Conservation (phyloP, 352 stramenopile genomes). For the Phytopythium kandeliae region DNA sequence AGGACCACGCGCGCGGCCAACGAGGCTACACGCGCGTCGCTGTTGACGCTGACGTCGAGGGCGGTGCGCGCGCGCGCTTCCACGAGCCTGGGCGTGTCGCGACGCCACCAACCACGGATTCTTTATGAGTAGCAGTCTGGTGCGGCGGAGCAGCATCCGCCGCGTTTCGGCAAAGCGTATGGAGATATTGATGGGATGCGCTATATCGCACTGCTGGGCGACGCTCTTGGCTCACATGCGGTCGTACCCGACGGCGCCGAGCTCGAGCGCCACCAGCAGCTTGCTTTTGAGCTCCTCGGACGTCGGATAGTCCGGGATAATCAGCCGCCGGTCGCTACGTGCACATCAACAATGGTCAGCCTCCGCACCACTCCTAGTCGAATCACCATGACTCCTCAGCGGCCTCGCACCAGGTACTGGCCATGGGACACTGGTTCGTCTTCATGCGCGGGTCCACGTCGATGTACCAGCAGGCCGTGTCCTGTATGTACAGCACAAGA, state of each 20-base stretch:
- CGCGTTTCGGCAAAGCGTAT: not conserved
- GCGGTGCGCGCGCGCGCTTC: conserved; percentile 27
- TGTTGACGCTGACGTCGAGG: conserved; percentile 8
- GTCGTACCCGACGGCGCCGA: conserved; percentile 68
- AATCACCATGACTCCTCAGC: too few relatives aligned
- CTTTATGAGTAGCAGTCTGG: conserved; percentile 13
- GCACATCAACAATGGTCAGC: conserved; percentile 1
- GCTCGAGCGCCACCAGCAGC: conserved; percentile 47
- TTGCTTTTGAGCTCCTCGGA: conserved; percentile 50
- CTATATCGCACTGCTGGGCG: too few relatives aligned
- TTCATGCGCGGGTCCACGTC: conserved; percentile 53
- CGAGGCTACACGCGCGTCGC: conserved; percentile 42
- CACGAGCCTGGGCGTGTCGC: conserved; percentile 49
- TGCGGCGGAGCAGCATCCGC: too few relatives aligned
- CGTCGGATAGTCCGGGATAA: conserved; percentile 60
- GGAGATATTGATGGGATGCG: too few relatives aligned
- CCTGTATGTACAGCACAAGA: conserved; percentile 15
- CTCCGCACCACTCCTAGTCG: not conserved
- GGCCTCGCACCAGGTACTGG: conserved; percentile 79
- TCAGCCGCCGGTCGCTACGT: conserved; percentile 58
- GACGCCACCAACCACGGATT: conserved; percentile 36
- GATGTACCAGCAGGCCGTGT: conserved; percentile 61
- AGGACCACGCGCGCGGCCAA: conserved; percentile 16
- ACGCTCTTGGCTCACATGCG: conserved; percentile 40
- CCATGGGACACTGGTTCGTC: conserved; percentile 47